Evolutionary conservation across 2,329 filamentous ascomycete genomes (phyloP).

Genomic region (Sodiomyces alkalinus): DNA sequence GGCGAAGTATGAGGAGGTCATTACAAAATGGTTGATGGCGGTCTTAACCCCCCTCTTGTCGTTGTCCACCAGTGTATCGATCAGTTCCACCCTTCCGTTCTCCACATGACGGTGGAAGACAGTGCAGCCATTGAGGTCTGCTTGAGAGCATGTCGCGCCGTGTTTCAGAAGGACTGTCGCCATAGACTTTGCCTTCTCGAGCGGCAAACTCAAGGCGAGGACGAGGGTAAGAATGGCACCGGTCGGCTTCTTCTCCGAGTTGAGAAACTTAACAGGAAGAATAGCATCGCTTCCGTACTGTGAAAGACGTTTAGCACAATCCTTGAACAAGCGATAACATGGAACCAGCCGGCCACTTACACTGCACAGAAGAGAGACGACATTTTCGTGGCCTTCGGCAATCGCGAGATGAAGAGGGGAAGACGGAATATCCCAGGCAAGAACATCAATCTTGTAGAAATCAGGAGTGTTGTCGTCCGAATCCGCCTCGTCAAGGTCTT

Average conservation of each 20-base stretch:
- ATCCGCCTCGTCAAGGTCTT: conserved; percentile 33
- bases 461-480: conserved; percentile 52
- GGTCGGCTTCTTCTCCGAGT: conserved; percentile 29
- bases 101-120: conserved; percentile 50
- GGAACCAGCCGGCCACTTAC: conserved; percentile 16
- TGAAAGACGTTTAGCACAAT: conserved; percentile 9
- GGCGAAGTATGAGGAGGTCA: conserved; percentile 19
- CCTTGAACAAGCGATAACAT: too few relatives aligned
- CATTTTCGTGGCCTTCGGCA: conserved; percentile 51
- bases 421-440: conserved; percentile 66
- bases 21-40: conserved; percentile 50
- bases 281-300: conserved; percentile 66
- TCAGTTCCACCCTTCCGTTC: conserved; percentile 27
- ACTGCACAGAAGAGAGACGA: conserved; percentile 53
- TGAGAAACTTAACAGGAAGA: conserved; percentile 54
- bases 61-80: conserved; percentile 34
- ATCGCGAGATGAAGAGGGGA: conserved; percentile 71
- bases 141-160: conserved; percentile 60
- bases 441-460: conserved; percentile 60
- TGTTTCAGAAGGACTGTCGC: conserved; percentile 47
- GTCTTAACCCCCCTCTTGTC: conserved; percentile 46
- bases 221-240: conserved; percentile 54
- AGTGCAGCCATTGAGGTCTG: conserved; percentile 48
- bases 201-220: conserved; percentile 49
- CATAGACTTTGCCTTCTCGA: conserved; percentile 50